These are phyloP conservation scores for Penicillium sumatraense DNA, from an alignment of 2,329 filamentous ascomycete genomes.

Conservation along the genomic window DNA sequence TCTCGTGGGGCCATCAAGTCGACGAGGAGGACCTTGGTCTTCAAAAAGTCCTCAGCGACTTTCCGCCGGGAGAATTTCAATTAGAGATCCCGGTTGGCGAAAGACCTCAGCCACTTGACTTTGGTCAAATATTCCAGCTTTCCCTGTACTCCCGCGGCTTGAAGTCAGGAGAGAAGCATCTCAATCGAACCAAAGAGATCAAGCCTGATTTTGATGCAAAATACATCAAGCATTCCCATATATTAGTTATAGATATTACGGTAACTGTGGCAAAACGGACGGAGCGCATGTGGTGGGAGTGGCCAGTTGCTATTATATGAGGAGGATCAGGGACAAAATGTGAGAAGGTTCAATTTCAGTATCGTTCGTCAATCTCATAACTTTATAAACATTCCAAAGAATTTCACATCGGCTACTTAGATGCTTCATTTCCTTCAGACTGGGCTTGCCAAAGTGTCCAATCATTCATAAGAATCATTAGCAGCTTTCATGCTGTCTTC, in stretches of 20 bases:
- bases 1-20: neutral
- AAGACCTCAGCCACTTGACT: neutral
- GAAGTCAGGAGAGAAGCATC: neutral
- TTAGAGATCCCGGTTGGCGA: neutral
- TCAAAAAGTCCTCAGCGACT: neutral
- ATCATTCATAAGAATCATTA: too few relatives aligned
- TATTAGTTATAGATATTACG: neutral
- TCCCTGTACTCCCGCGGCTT: neutral
- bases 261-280: constrained; percentile 1
- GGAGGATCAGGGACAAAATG: too few relatives aligned
- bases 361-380: neutral
- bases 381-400: neutral
- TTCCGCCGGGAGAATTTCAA: neutral
- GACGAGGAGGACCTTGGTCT: neutral
- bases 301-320: neutral
- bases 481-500: too few relatives aligned
- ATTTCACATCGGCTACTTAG: too few relatives aligned
- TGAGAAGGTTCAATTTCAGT: neutral
- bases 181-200: neutral
- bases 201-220: constrained; percentile 1
- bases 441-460: too few relatives aligned
- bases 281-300: neutral
- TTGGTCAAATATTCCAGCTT: constrained; percentile 6
- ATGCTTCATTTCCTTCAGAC: too few relatives aligned
- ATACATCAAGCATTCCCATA: constrained; percentile 1